phyloP scores from a whole-genome alignment of 352 stramenopile species.

The Blastocystis sp. region DNA sequence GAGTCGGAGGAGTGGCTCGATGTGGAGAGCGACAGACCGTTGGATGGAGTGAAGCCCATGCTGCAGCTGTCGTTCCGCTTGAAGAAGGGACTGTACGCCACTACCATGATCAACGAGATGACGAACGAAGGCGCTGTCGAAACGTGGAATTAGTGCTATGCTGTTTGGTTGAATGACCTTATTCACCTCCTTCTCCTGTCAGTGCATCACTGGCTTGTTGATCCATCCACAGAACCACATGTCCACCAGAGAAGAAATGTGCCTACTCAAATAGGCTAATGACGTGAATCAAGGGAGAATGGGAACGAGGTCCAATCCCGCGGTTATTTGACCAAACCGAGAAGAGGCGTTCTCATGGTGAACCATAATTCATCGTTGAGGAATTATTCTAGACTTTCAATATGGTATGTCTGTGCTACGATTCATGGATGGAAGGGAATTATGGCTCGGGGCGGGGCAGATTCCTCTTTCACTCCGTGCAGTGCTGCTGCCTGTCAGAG shows the following conservation, averaged over 20 bases:
- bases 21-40: too few species aligned
- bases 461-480: not conserved
- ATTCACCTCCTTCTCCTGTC: too few species aligned
- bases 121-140: not conserved
- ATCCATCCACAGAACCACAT: too few species aligned
- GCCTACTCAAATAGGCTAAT: too few species aligned
- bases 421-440: not conserved
- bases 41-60: too few species aligned
- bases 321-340: too few species aligned
- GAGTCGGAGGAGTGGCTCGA: not conserved
- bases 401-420: not conserved
- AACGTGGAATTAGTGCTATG: too few species aligned
- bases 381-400: not conserved
- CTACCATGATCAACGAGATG: conserved; percentile 23
- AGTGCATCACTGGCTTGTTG: too few species aligned
- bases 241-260: too few species aligned
- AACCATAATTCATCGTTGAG: conserved; percentile 4
- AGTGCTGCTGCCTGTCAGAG: not conserved
- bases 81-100: conserved; percentile 18
- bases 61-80: not conserved
- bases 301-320: too few species aligned
- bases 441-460: not conserved
- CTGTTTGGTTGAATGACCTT: too few species aligned
- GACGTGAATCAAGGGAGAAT: too few species aligned
- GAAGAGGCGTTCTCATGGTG: not conserved